Evolutionary conservation across 2,329 filamentous ascomycete species (phyloP).

Genomic region (Hymenoscyphus repandus): DNA sequence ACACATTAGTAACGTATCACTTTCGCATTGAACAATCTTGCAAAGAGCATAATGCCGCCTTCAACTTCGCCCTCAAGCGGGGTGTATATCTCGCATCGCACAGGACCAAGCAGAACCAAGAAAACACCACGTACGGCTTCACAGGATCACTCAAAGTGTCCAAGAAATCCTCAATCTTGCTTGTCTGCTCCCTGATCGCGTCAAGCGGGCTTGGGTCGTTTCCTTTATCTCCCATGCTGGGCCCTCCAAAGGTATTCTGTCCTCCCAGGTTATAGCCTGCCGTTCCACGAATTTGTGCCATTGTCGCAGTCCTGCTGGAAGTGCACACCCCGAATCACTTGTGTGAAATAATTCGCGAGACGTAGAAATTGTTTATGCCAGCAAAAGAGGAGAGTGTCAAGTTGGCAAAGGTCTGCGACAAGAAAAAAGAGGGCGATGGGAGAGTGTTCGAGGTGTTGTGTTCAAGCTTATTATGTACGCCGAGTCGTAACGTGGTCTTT

Average conservation of each 20-base stretch:
- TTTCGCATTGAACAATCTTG: not conserved
- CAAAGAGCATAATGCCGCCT: not conserved
- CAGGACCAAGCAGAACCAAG: constrained; percentile 28
- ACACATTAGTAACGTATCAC: constrained; percentile 15
- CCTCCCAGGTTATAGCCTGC: constrained; percentile 36
- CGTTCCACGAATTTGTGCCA: constrained; percentile 56
- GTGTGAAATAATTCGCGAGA: constrained; percentile 6
- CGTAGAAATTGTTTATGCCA: constrained; percentile 5
- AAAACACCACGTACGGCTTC: constrained; percentile 79
- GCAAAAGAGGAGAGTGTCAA: constrained; percentile 1
- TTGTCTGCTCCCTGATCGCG: constrained; percentile 87
- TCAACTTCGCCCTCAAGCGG: not conserved
- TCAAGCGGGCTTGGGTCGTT: constrained; percentile 54
- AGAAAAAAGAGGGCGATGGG: constrained; percentile 5
- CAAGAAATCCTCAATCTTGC: constrained; percentile 94
- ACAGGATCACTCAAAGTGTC: constrained; percentile 84
- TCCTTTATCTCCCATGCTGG: constrained; percentile 29
- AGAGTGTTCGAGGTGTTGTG: constrained; percentile 7
- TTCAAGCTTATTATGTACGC: constrained; percentile 6
- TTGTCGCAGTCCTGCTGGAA: constrained; percentile 33
- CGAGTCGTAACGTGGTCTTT: constrained; percentile 6
- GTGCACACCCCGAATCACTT: constrained; percentile 19
- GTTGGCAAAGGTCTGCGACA: constrained; percentile 1
- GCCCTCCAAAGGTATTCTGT: constrained; percentile 33
- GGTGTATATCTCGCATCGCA: constrained; percentile 1